Evolutionary conservation across 139 green algal genomes (phyloP), one percentile per base, ranked within the genome.

Genomic region (Chlorella vulgaris): DNA sequence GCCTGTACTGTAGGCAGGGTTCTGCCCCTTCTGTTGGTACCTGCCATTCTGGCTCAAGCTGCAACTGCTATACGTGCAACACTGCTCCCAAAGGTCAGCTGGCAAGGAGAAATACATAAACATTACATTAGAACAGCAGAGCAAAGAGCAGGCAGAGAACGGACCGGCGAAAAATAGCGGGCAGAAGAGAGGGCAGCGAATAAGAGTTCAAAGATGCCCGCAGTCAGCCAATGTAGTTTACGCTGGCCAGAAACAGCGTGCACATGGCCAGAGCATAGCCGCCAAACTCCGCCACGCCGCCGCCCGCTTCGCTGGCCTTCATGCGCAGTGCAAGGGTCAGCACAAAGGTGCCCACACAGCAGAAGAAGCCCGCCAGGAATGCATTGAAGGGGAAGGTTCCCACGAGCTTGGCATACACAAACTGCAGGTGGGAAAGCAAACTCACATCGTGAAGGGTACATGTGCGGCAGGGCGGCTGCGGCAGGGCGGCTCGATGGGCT

Each of bases 331-430:
- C 51, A 21, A 70, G 83, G 70, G 91, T 96, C 0, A 97, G 86
- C 18, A 94, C 89, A 65, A 94, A 93, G 78, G 93, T 93, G n/a
- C 91, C 91, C 1, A 95, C 10, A 47, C 86, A 93, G 43, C 85
- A 93, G 3, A 96, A 82, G 47, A 96, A 86, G n/a, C 92, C 91
- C 2, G 74, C 74, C 31, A 97, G 80, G 84, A 96, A 96, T 35
- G 92, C 88, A 83, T 97, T 97, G 90, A 96, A 97, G 7, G 93
- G 93, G 73, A 97, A 97, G 18, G 87, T 90, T n/a, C 93, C 93
- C 13, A 94, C 91, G 28, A 94, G 66, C 35, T 92, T 42, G 87
- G 94, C 88, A 62, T 97, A 96, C 0, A 83, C 58, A 74, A 95
- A 92, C 91, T 97, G 91, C 53, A 24, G 19, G 4, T 15, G 18